Conservation (phyloP, 139 green algal genomes). For the Tetradesmus lagerheimii region DNA sequence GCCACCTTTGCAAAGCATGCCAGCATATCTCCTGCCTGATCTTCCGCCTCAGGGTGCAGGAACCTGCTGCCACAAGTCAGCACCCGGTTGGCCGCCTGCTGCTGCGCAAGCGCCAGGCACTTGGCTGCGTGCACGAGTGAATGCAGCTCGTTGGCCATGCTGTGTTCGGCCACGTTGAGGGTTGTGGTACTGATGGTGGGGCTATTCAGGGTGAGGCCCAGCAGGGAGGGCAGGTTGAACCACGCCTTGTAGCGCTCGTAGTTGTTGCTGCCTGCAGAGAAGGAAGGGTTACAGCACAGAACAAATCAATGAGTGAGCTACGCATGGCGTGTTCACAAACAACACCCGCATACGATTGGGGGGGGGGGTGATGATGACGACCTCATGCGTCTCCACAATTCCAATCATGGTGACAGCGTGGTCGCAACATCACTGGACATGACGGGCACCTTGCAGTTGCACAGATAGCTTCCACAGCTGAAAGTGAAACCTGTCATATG, state of each 20-base stretch:
- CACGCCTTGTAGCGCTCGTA: slow-evolving; percentile 44
- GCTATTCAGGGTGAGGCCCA: slow-evolving; percentile 38
- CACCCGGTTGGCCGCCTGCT: slow-evolving; percentile 33
- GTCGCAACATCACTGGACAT: too few species aligned
- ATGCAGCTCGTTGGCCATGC: slow-evolving; percentile 47
- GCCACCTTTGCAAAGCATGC: slow-evolving; percentile 40
- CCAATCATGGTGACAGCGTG: too few species aligned
- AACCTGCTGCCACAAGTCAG: slow-evolving; percentile 44
- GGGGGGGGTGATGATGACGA: too few species aligned
- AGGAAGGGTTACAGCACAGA: neutral
- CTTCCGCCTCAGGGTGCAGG: slow-evolving; percentile 39
- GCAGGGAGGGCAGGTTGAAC: slow-evolving; percentile 39
- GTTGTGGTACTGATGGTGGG: slow-evolving; percentile 21
- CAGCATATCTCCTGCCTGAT: slow-evolving; percentile 31
- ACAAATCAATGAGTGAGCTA: too few species aligned
- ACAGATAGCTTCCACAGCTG: too few species aligned
- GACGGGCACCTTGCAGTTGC: too few species aligned
- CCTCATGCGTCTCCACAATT: too few species aligned
- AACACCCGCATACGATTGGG: too few species aligned
- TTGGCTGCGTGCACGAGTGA: slow-evolving; percentile 34
- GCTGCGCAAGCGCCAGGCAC: slow-evolving; percentile 36
- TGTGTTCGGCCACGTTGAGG: slow-evolving; percentile 1
- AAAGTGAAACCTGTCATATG: too few species aligned
- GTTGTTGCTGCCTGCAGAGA: slow-evolving; percentile 40
- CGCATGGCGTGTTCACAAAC: too few species aligned